phyloP scores from a whole-genome alignment of 495 filamentous ascomycete genomes.

The Corynascus novoguineensis region DNA sequence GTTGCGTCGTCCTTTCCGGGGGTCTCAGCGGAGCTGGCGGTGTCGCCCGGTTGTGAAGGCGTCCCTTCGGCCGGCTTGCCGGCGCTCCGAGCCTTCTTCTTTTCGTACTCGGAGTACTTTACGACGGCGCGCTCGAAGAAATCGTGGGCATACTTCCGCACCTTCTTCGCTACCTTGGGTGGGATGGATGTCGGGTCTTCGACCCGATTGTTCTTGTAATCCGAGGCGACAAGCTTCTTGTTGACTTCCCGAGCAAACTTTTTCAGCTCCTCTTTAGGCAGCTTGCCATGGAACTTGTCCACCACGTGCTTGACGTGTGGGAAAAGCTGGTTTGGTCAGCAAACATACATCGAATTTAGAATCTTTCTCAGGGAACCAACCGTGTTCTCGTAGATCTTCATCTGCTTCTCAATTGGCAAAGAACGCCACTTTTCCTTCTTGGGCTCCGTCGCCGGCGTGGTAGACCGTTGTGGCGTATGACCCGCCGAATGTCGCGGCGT shows the following conservation, averaged over 20 bases:
- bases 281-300: constrained; percentile 76
- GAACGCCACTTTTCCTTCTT: constrained; percentile 80
- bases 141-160: constrained; percentile 73
- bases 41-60: constrained; percentile 19
- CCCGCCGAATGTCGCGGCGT: constrained; percentile 43
- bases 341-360: not conserved
- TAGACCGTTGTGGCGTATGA: constrained; percentile 61
- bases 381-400: constrained; percentile 88
- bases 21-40: constrained; percentile 16
- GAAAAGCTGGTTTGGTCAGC: constrained; percentile 55
- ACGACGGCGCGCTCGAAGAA: constrained; percentile 79
- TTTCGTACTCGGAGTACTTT: constrained; percentile 66
- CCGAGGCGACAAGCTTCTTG: constrained; percentile 81
- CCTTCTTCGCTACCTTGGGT: constrained; percentile 71
- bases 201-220: constrained; percentile 82
- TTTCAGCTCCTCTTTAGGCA: constrained; percentile 84
- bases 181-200: constrained; percentile 68
- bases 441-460: constrained; percentile 53
- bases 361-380: constrained; percentile 49
- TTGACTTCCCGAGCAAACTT: constrained; percentile 78
- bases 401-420: constrained; percentile 75
- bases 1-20: constrained; percentile 23
- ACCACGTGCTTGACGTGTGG: constrained; percentile 79
- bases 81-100: constrained; percentile 52
- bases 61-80: not conserved